Percentiles rank a stretch among this genome's conserved stretches.
phyloP scores from a whole-genome alignment of 2,329 filamentous ascomycete species.

The Dendrostoma leiphaemia region DNA sequence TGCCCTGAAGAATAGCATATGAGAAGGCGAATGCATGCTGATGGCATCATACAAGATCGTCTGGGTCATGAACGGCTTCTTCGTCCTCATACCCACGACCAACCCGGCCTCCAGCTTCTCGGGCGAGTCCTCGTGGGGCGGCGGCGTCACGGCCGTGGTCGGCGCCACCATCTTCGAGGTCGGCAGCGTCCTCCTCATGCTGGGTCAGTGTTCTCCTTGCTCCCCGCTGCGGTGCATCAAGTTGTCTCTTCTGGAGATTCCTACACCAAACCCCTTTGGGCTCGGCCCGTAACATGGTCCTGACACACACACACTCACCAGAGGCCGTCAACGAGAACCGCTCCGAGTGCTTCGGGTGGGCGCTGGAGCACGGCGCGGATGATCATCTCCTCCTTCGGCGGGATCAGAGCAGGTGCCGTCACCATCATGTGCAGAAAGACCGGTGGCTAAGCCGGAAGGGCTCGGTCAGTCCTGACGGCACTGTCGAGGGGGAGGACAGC shows the following conservation, averaged over 20 bases:
- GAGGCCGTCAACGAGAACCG: conserved; percentile 69
- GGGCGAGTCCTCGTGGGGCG: conserved; percentile 50
- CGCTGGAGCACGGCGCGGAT: conserved; percentile 44
- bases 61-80: conserved; percentile 62
- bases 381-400: conserved; percentile 1
- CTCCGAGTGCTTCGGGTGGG: conserved; percentile 68
- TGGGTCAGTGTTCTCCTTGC: too few relatives aligned
- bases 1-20: too few relatives aligned
- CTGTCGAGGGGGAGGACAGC: background rate
- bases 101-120: conserved; percentile 51
- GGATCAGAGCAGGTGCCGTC: conserved; percentile 15
- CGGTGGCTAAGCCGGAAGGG: conserved; percentile 1
- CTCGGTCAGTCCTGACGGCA: background rate
- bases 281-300: too few relatives aligned
- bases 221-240: too few relatives aligned
- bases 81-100: conserved; percentile 59
- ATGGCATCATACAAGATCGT: conserved; percentile 34
- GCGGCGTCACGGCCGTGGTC: conserved; percentile 63
- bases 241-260: too few relatives aligned
- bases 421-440: conserved; percentile 20
- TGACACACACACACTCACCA: too few relatives aligned
- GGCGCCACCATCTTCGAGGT: conserved; percentile 66
- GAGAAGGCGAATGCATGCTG: too few relatives aligned
- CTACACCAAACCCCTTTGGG: too few relatives aligned
- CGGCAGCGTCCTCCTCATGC: conserved; percentile 60